Percentiles rank a stretch among this genome's conserved stretches.
These are phyloP conservation scores for Citrullus amarus DNA, from an alignment of 306 rosid genomes.

Conservation along the genomic window DNA sequence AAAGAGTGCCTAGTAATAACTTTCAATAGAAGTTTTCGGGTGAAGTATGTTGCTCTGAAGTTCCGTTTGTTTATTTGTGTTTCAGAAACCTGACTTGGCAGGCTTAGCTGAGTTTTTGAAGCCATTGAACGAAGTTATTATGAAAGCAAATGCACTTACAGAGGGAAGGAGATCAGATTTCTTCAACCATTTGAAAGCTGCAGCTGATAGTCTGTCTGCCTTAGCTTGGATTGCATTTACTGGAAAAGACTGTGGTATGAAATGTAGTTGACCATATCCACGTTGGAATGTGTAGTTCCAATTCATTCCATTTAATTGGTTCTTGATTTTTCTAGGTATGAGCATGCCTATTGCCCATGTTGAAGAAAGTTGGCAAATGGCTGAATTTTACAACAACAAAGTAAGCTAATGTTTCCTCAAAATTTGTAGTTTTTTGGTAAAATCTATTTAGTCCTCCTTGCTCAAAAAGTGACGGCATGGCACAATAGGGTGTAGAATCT, in stretches of 20 bases:
- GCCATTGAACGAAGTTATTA: slow-evolving; percentile 66
- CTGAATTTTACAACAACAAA: slow-evolving; percentile 97
- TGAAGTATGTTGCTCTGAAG: background rate
- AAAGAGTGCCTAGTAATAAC: background rate
- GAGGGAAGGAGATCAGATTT: slow-evolving; percentile 82
- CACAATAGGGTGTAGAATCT: background rate
- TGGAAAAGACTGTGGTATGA: slow-evolving; percentile 81
- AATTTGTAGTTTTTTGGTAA: slow-evolving; percentile 11
- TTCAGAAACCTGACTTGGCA: slow-evolving; percentile 77
- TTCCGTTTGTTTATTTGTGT: slow-evolving; percentile 9
- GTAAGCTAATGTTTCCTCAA: slow-evolving; percentile 29
- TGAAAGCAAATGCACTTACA: slow-evolving; percentile 46
- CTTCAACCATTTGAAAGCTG: slow-evolving; percentile 83
- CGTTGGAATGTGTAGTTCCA: background rate
- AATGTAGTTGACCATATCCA: slow-evolving; percentile 8
- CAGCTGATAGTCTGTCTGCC: slow-evolving; percentile 91
- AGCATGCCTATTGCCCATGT: slow-evolving; percentile 97
- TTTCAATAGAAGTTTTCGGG: background rate
- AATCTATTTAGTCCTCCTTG: background rate
- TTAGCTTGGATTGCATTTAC: slow-evolving; percentile 85
- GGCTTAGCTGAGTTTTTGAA: slow-evolving; percentile 72
- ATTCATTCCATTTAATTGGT: slow-evolving; percentile 4
- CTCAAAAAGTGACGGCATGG: background rate
- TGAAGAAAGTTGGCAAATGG: slow-evolving; percentile 99
- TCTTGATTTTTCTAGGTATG: slow-evolving; percentile 58